Evolutionary conservation across 768 basidiomycete genomes (phyloP).

Genomic region (Mycena floridula): DNA sequence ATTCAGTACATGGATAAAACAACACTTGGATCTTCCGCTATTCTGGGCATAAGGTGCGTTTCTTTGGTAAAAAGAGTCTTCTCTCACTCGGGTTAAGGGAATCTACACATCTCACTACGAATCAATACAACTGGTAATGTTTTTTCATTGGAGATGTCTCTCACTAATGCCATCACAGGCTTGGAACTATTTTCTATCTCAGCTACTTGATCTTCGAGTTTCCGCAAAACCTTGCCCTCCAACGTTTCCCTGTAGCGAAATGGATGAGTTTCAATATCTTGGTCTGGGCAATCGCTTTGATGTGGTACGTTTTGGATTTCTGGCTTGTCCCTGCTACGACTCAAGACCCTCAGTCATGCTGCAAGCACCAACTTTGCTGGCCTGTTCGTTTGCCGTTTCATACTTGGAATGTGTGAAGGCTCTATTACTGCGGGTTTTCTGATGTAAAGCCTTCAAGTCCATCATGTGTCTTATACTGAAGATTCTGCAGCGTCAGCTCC

Average conservation of each 20-base stretch:
- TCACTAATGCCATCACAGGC: constrained; percentile 32
- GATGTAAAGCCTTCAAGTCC: too few species aligned
- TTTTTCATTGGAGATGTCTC: background rate
- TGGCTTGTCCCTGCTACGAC: too few species aligned
- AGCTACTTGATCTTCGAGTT: constrained; percentile 68
- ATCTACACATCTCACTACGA: constrained; percentile 55
- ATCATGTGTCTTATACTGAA: too few species aligned
- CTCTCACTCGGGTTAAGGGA: constrained; percentile 27
- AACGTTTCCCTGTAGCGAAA: constrained; percentile 69
- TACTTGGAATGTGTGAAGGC: constrained; percentile 71
- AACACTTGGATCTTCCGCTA: constrained; percentile 59
- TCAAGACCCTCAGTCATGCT: constrained; percentile 51
- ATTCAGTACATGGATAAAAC: constrained; percentile 81
- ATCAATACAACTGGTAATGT: constrained; percentile 65
- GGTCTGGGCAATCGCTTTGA: constrained; percentile 60
- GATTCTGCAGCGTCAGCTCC: constrained; percentile 58
- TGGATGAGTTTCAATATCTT: constrained; percentile 74
- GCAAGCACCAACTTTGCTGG: constrained; percentile 68
- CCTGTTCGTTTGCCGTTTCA: constrained; percentile 54
- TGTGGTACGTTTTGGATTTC: too few species aligned
- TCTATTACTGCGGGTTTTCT: constrained; percentile 70
- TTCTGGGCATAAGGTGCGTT: constrained; percentile 61
- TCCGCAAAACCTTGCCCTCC: constrained; percentile 67
- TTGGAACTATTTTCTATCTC: constrained; percentile 71
- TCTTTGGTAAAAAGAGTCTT: background rate